Percentiles rank a stretch among this genome's conserved stretches.
Conservation (phyloP, 495 filamentous ascomycete genomes). For the Darksidea phi region DNA sequence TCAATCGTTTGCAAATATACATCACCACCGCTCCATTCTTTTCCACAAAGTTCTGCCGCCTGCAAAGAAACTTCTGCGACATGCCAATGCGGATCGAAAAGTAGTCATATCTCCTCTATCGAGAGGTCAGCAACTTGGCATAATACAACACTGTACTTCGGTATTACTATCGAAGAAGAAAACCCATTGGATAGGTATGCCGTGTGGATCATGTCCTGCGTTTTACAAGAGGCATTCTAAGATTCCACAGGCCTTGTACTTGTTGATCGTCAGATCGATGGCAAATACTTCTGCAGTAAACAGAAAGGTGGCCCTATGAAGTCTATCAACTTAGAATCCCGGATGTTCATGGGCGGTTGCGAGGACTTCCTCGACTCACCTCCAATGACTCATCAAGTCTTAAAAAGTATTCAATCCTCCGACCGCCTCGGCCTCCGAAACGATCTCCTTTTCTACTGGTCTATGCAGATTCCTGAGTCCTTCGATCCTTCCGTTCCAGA, state of each 20-base stretch:
- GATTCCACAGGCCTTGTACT: slow-evolving; percentile 14
- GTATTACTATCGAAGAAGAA: slow-evolving; percentile 2
- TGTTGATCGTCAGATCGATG: slow-evolving; percentile 23
- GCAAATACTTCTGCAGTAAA: background rate
- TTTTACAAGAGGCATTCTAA: too few species aligned
- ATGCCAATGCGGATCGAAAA: slow-evolving; percentile 11
- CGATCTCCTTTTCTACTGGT: background rate
- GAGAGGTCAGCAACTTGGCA: slow-evolving; percentile 1
- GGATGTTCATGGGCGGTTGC: background rate
- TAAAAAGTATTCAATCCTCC: background rate
- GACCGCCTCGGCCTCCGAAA: background rate
- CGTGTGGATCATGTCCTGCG: background rate
- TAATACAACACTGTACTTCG: slow-evolving; percentile 28
- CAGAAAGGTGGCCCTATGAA: background rate
- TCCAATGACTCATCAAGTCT: background rate
- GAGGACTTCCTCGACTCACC: background rate
- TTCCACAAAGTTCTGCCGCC: slow-evolving; percentile 1
- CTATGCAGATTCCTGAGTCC: background rate
- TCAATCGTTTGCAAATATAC: slow-evolving; percentile 13
- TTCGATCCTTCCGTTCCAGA: background rate
- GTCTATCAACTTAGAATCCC: background rate
- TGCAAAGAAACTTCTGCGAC: background rate
- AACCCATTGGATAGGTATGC: slow-evolving; percentile 20
- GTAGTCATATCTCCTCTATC: background rate
- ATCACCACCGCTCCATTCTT: slow-evolving; percentile 17